Percentiles rank a stretch among this genome's conserved stretches.
Conservation (phyloP, 75 land plant species). For the Pinus tabuliformis region DNA sequence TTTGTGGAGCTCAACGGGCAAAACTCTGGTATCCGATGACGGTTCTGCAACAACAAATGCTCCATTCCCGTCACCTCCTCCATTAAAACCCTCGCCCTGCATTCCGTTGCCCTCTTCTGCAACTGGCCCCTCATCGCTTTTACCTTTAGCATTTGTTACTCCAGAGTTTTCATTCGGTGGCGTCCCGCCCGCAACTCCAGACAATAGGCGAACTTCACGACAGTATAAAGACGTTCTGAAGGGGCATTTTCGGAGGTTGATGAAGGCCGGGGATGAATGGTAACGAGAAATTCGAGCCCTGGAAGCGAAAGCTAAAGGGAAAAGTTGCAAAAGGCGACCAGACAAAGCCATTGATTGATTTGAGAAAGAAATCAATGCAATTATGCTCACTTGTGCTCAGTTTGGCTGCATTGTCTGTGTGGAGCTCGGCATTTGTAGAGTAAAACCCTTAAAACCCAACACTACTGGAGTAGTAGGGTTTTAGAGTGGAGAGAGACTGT, state of each 20-base stretch:
- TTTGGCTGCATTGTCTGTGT: too few relatives aligned
- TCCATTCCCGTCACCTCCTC: constrained; percentile 13
- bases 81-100: constrained; percentile 18
- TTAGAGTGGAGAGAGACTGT: too few relatives aligned
- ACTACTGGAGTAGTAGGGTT: too few relatives aligned
- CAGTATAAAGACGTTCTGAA: background rate
- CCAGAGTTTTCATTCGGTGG: background rate
- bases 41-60: constrained; percentile 7
- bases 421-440: too few relatives aligned
- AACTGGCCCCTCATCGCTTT: background rate
- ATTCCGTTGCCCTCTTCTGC: constrained; percentile 1
- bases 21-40: constrained; percentile 48
- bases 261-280: background rate
- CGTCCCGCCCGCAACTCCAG: background rate
- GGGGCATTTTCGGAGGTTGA: constrained; percentile 3
- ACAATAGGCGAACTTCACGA: background rate
- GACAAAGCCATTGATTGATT: constrained; percentile 3
- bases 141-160: background rate
- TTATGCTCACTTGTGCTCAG: too few relatives aligned
- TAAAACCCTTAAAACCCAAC: too few relatives aligned
- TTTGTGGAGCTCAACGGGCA: constrained; percentile 75
- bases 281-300: background rate
- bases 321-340: background rate
- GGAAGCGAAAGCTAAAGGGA: background rate
- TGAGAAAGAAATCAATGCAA: too few relatives aligned